Evolutionary conservation across 192 early-diverging fungal genomes (phyloP).

Genomic region (Coemansia sp.): DNA sequence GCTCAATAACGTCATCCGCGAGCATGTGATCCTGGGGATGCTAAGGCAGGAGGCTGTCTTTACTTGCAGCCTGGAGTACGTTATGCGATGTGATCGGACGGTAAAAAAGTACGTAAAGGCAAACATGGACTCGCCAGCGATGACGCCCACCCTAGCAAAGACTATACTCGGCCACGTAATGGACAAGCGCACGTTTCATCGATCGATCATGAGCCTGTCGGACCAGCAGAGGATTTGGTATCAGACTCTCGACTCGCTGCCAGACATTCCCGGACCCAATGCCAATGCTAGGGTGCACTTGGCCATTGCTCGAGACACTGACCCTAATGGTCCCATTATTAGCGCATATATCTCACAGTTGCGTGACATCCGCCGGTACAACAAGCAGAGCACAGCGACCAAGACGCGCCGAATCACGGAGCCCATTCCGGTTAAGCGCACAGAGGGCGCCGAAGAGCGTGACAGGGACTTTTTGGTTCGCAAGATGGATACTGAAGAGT

Average conservation of each 20-base stretch:
- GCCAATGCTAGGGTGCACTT: background rate
- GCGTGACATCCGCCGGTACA: constrained; percentile 10
- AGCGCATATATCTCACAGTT: constrained; percentile 21
- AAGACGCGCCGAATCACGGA: background rate
- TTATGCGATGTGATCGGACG: background rate
- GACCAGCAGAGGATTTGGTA: constrained; percentile 8
- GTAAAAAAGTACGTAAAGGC: constrained; percentile 5
- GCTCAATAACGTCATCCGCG: constrained; percentile 21
- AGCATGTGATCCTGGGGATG: constrained; percentile 19
- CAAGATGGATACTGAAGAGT: background rate
- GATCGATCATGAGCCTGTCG: constrained; percentile 14
- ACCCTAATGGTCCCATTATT: constrained; percentile 20
- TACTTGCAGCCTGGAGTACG: background rate
- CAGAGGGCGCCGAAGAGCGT: constrained; percentile 25
- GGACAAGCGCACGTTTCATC: constrained; percentile 37
- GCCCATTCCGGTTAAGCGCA: constrained; percentile 5
- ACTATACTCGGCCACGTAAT: constrained; percentile 3
- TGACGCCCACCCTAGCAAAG: constrained; percentile 4
- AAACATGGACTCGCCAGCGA: background rate
- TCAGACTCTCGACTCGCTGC: background rate
- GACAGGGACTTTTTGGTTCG: constrained; percentile 6
- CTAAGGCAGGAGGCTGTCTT: constrained; percentile 24
- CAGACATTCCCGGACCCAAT: background rate
- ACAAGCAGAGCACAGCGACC: background rate
- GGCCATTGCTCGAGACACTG: constrained; percentile 12